Evolutionary conservation across 495 filamentous ascomycete genomes (phyloP), one percentile per base, ranked within the genome.

Genomic region (Penicillium diatomitis): DNA sequence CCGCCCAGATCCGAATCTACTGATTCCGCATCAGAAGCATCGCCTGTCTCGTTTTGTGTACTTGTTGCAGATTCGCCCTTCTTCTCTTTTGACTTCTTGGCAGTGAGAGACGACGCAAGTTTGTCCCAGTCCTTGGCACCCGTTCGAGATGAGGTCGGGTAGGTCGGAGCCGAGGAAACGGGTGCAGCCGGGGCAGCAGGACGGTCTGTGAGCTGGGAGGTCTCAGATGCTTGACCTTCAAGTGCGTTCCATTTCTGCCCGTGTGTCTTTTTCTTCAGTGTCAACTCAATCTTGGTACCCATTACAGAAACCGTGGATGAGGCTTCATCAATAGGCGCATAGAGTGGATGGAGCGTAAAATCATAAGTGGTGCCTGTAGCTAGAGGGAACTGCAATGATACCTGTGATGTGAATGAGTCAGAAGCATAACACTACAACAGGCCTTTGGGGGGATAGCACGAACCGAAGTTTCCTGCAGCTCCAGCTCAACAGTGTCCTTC

Each of bases 81-180:
- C 8, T 51, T 52, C 2, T 45, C 46, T 35, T 64, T 59, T 47
- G 62, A 56, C 6, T 69, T 68, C 58, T 75, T 77, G 32, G 65
- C 68, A 2, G 76, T 75, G 8, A 85, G 68, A 0, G 79, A 73
- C 5, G 70, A 64, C 2, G 76, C 83, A 4, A 96, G 41, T 52
- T 87, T 87, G 56, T 98, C 94, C 92, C 92, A 97, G 63, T 98
- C 75, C 71, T 95, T 95, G 3, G 85, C 78, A 4, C 91, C 92
- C 2, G 69, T 72, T 43, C 81, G 82, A 10, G 90, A 94, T 31
- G 91, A 96, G 0, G 90, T 95, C 2, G 92, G 92, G 64, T 98
- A 97, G 0, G 76, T 67, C 0, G 87, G 88, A 3, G 58, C 73
- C 2, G 61, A 9, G 3, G 53, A 46, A 34, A 64, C 51, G 32